These are phyloP conservation scores for Gymnopilus junonius DNA, from an alignment of 768 basidiomycete genomes.

Conservation along the genomic window DNA sequence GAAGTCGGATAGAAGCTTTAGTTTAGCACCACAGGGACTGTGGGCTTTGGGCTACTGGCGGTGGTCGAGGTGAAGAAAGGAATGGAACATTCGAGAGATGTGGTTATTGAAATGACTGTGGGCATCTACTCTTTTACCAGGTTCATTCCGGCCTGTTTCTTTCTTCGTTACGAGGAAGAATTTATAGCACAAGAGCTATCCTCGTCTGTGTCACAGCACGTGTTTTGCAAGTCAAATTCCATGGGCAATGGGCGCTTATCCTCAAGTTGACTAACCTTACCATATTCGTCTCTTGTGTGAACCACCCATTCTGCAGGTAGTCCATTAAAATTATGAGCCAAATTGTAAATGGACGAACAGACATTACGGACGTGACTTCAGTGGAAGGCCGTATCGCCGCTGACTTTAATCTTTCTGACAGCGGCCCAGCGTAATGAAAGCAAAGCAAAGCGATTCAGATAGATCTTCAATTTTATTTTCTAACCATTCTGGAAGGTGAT, in stretches of 20 bases:
- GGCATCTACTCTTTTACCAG: conserved; percentile 20
- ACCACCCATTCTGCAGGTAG: too few relatives aligned
- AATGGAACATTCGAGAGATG: neutral
- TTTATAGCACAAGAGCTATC: neutral
- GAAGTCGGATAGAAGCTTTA: neutral
- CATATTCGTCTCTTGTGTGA: neutral
- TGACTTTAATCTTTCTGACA: neutral
- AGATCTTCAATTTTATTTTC: neutral
- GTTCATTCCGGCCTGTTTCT: conserved; percentile 24
- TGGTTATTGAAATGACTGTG: conserved; percentile 20
- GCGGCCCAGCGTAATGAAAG: neutral
- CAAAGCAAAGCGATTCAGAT: neutral
- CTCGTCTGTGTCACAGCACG: neutral
- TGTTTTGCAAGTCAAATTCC: neutral
- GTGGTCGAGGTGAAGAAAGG: neutral
- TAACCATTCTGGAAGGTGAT: neutral
- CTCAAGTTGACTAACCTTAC: neutral
- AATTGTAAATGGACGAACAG: too few relatives aligned
- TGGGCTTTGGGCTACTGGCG: neutral
- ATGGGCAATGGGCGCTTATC: neutral
- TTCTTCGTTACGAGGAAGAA: neutral
- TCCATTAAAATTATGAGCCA: too few relatives aligned
- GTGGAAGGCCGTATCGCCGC: neutral
- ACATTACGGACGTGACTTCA: neutral
- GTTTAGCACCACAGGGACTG: neutral